phyloP scores from a whole-genome alignment of 352 stramenopile species.

The Phytophthora constricta region DNA sequence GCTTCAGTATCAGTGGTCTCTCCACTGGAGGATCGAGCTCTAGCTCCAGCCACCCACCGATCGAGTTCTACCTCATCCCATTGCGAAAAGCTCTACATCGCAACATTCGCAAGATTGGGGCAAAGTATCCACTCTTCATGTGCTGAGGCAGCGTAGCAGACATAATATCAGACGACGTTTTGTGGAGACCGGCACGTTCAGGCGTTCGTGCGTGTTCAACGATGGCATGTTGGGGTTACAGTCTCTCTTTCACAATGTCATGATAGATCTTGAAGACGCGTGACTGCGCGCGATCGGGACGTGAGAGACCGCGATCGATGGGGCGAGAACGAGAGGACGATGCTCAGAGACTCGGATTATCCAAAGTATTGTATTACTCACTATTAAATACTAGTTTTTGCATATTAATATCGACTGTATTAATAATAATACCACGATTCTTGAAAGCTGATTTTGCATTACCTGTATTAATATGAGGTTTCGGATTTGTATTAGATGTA shows the following conservation, averaged over 20 bases:
- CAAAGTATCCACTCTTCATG: constrained; percentile 80
- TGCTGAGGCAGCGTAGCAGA: constrained; percentile 46
- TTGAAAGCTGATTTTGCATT: too few species aligned
- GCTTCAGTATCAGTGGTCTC: constrained; percentile 34
- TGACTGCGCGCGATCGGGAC: background rate
- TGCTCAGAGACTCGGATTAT: too few species aligned
- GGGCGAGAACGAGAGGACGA: background rate
- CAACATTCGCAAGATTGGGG: constrained; percentile 79
- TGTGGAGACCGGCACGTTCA: background rate
- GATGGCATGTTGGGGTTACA: background rate
- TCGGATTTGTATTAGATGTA: too few species aligned
- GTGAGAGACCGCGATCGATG: background rate
- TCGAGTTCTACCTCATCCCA: constrained; percentile 83
- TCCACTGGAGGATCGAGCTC: constrained; percentile 20
- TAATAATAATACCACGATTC: too few species aligned
- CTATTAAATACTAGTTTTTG: too few species aligned
- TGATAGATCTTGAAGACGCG: background rate
- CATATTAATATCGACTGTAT: too few species aligned
- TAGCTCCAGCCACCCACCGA: constrained; percentile 43
- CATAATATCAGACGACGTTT: background rate
- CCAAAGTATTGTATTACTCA: too few species aligned
- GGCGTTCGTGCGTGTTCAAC: background rate
- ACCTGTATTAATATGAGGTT: too few species aligned
- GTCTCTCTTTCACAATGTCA: background rate
- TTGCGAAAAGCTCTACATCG: constrained; percentile 76